Conservation (phyloP, 2,329 filamentous ascomycete genomes). For the Colletotrichum musicola region DNA sequence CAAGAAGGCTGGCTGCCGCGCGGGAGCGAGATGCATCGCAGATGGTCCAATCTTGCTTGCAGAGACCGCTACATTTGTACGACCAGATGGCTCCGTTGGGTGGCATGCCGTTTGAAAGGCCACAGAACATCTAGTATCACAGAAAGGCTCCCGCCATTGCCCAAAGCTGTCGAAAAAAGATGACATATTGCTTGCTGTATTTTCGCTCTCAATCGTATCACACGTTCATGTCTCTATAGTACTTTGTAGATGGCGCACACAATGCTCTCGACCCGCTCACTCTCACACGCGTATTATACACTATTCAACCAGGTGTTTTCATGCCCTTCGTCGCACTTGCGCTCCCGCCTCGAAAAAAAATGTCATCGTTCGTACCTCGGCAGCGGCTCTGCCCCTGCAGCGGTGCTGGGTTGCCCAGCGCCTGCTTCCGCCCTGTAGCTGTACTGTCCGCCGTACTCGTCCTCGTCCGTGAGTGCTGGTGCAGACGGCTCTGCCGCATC, state of each 20-base stretch:
- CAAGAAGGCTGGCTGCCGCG: slow-evolving; percentile 29
- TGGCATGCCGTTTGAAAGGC: too few relatives aligned
- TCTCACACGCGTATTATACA: slow-evolving; percentile 33
- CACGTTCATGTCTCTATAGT: slow-evolving; percentile 33
- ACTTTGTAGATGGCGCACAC: slow-evolving; percentile 35
- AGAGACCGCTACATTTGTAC: not conserved
- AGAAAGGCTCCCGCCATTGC: not conserved
- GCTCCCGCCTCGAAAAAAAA: not conserved
- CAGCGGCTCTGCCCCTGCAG: slow-evolving; percentile 45
- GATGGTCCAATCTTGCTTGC: not conserved
- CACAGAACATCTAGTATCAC: not conserved
- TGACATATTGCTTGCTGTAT: slow-evolving; percentile 28
- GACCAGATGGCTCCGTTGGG: not conserved
- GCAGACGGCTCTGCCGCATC: slow-evolving; percentile 63
- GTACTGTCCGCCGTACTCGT: slow-evolving; percentile 59
- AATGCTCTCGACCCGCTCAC: slow-evolving; percentile 34
- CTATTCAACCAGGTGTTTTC: slow-evolving; percentile 30
- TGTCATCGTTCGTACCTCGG: slow-evolving; percentile 52
- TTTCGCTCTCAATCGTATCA: slow-evolving; percentile 34
- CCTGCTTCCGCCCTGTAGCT: slow-evolving; percentile 33
- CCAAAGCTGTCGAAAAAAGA: not conserved
- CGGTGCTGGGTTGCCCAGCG: slow-evolving; percentile 25
- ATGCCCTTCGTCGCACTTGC: slow-evolving; percentile 7
- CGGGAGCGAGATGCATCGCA: slow-evolving; percentile 3
- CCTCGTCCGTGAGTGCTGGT: slow-evolving; percentile 68